Evolutionary conservation across 2,329 filamentous ascomycete species (phyloP), one percentile per base, ranked within the genome.

Genomic region (Verticillium dahliae): DNA sequence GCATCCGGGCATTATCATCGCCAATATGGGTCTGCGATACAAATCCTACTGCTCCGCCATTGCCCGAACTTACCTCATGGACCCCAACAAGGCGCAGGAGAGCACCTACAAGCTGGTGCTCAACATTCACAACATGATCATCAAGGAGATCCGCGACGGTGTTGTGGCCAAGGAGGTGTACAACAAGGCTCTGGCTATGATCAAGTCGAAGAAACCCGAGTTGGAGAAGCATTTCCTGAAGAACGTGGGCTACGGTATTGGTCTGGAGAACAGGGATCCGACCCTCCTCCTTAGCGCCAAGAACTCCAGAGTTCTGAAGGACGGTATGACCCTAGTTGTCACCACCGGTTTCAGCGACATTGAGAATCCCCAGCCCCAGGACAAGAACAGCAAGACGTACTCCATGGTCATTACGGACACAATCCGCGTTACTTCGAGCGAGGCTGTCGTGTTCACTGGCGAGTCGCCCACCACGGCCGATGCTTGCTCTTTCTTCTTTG

Each of bases 401-500:
- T 95, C 93, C 0, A 84, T 99, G 67, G 84, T 97, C 57, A 85
- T 99, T 56, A 93, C 91, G 1, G 95, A 99, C 75, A 99, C 96
- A 0, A 89, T 99, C 55, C 91, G 95, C 68, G 92, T 97, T 58
- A 91, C 90, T 11, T 81, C 85, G 6, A 78, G 78, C n/a, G 92
- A 96, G 58, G 85, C 90, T 0, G 89, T 92, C 37, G 87, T 97
- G 34, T 98, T 99, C 77, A 99, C 95, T 18, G 92, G 92, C 62
- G 93, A 97, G 72, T 93, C 94, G 0, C 88, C 93, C 2, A 90
- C 91, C 34, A 94, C 97, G 71, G 86, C 96, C 62, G 95, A 98
- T 70, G 92, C 92, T 4, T 94, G 94, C 45, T 97, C 94, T 0
- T 99, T 99, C 81, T 98, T 97, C 78, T 99, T 99, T 81, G 96